Conservation (phyloP, 345 rosid species). For the Microthlaspi erraticum region DNA sequence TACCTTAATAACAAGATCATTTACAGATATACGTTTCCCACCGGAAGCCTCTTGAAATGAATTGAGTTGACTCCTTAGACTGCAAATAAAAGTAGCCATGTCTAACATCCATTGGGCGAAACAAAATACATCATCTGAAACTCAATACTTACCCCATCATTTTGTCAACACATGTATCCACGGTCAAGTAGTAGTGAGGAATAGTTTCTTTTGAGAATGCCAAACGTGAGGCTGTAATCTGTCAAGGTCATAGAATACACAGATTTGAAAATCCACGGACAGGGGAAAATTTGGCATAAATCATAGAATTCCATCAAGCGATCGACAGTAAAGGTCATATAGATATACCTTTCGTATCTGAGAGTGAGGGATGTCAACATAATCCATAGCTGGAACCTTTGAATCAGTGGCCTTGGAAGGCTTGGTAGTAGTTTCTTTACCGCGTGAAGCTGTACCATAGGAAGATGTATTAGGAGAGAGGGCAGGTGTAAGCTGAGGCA, state of each 20-base stretch:
- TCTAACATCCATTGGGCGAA: neutral
- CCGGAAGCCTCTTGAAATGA: constrained; percentile 87
- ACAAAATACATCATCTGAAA: constrained; percentile 19
- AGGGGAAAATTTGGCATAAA: neutral
- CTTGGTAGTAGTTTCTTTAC: constrained; percentile 65
- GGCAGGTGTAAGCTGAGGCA: constrained; percentile 14
- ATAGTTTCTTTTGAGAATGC: constrained; percentile 93
- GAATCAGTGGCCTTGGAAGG: constrained; percentile 55
- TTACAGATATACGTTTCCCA: constrained; percentile 89
- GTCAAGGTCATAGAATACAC: constrained; percentile 42
- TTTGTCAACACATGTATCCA: constrained; percentile 92
- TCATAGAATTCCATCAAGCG: neutral
- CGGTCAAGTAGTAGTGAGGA: constrained; percentile 94
- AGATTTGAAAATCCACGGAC: constrained; percentile 15
- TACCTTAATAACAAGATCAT: constrained; percentile 99
- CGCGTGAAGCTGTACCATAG: constrained; percentile 65
- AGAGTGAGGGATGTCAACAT: constrained; percentile 85
- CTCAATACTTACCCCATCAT: constrained; percentile 68
- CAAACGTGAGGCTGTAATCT: constrained; percentile 94
- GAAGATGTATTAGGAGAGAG: constrained; percentile 26
- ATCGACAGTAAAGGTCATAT: neutral
- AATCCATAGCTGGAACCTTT: constrained; percentile 65
- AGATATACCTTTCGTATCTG: constrained; percentile 84
- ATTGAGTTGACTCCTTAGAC: constrained; percentile 81
- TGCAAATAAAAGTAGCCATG: constrained; percentile 43